These are phyloP conservation scores for Fusarium bulbicola DNA, from an alignment of 2,329 filamentous ascomycete species.

Conservation along the genomic window DNA sequence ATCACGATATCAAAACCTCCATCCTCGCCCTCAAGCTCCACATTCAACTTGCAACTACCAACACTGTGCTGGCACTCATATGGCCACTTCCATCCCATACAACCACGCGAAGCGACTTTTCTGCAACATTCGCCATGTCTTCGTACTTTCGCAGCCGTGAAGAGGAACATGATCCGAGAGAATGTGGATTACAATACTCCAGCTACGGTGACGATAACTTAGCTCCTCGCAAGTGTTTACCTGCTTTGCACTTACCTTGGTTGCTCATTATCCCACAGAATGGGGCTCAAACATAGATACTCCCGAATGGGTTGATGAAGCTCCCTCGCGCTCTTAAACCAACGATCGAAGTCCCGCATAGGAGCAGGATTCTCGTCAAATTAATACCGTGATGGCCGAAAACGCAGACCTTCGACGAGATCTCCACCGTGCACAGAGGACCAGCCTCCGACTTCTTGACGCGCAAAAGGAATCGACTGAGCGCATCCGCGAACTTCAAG, in stretches of 20 bases:
- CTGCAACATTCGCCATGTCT: neutral
- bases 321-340: neutral
- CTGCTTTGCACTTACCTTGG: neutral
- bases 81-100: neutral
- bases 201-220: neutral
- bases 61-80: neutral
- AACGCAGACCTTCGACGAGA: neutral
- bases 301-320: neutral
- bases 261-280: neutral
- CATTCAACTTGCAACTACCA: neutral
- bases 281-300: neutral
- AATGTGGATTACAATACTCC: neutral
- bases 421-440: fast-evolving
- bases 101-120: neutral
- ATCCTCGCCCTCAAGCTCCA: no score
- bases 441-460: neutral
- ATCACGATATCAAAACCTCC: neutral
- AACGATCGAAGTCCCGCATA: neutral
- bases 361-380: neutral
- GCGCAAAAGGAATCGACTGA: neutral
- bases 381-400: neutral
- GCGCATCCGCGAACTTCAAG: neutral
- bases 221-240: neutral
- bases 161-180: fast-evolving
- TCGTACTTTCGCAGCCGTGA: neutral